Conservation (phyloP, 2,329 filamentous ascomycete genomes). For the Trichothecium roseum region DNA sequence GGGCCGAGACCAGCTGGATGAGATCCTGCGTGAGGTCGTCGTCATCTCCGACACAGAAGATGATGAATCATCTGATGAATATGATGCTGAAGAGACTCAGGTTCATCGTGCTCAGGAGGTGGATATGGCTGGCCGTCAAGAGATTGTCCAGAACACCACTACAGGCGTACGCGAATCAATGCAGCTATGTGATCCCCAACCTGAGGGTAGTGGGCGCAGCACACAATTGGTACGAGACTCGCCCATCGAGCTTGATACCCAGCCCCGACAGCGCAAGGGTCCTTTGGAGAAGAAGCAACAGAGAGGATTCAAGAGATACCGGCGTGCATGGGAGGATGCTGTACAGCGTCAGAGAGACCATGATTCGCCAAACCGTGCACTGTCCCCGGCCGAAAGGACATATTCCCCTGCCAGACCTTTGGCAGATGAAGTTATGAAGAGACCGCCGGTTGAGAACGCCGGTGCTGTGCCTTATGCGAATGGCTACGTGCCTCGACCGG, state of each 20-base stretch:
- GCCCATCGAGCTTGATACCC: too few relatives aligned
- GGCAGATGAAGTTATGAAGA: neutral
- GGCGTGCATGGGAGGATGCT: slow-evolving; percentile 31
- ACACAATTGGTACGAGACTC: neutral
- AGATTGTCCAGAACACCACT: neutral
- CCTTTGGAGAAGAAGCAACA: slow-evolving; percentile 29
- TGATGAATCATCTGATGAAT: slow-evolving; percentile 26
- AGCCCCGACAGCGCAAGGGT: too few relatives aligned
- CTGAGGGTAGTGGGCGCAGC: slow-evolving; percentile 2
- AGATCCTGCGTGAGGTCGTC: slow-evolving; percentile 56
- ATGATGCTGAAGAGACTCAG: slow-evolving; percentile 12
- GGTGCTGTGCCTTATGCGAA: slow-evolving; percentile 1
- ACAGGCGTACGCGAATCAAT: neutral
- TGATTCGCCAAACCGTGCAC: too few relatives aligned
- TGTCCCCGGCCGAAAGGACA: too few relatives aligned
- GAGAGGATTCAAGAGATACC: slow-evolving; percentile 36
- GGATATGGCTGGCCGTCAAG: neutral
- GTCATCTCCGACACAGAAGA: slow-evolving; percentile 53
- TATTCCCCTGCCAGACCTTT: too few relatives aligned
- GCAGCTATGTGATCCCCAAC: slow-evolving; percentile 11
- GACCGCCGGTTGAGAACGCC: neutral
- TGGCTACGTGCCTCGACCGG: slow-evolving; percentile 1
- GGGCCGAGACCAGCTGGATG: slow-evolving; percentile 55
- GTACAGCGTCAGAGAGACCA: slow-evolving; percentile 19
- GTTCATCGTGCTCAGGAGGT: slow-evolving; percentile 9